phyloP scores from a whole-genome alignment of 257 asterid species.

The Solanum arcanum region DNA sequence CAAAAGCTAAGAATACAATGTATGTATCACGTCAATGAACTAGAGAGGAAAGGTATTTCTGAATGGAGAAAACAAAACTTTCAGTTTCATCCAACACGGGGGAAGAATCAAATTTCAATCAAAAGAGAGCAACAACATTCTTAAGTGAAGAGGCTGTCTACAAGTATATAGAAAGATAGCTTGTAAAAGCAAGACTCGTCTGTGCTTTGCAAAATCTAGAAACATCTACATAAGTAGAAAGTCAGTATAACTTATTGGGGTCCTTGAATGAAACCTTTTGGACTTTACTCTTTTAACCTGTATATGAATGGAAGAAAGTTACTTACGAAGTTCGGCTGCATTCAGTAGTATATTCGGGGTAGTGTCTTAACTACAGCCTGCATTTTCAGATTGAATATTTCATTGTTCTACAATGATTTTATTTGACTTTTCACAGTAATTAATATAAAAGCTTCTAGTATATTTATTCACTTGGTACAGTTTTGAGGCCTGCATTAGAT shows the following conservation, averaged over 20 bases:
- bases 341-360: not conserved
- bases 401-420: not conserved
- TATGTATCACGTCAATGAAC: not conserved
- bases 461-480: not conserved
- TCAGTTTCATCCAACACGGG: not conserved
- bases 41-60: not conserved
- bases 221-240: not conserved
- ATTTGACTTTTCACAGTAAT: not conserved
- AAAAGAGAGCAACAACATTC: not conserved
- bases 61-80: not conserved
- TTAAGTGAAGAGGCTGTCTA: not conserved
- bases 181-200: not conserved
- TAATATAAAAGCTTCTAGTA: not conserved
- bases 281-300: not conserved
- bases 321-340: not conserved
- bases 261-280: not conserved
- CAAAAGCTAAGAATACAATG: not conserved
- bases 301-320: not conserved
- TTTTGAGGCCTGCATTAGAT: not conserved
- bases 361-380: not conserved
- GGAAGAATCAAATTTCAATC: not conserved
- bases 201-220: not conserved
- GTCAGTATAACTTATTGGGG: not conserved
- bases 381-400: not conserved
- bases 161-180: not conserved